Evolutionary conservation across 2,329 filamentous ascomycete species (phyloP).

Genomic region (Monosporascus sp.): DNA sequence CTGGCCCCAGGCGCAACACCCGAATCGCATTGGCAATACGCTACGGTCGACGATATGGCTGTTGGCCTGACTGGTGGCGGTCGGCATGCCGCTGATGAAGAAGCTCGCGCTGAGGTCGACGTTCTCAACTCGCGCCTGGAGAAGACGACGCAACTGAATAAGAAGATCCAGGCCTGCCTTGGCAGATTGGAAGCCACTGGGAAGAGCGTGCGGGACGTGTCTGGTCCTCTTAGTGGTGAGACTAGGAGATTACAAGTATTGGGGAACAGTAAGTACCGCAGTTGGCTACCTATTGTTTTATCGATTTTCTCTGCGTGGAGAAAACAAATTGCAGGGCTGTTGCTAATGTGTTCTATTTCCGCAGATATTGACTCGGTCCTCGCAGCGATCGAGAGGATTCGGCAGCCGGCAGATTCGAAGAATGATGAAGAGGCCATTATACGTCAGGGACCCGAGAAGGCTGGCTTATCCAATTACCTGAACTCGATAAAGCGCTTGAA

Average conservation of each 20-base stretch:
- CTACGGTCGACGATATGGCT: slow-evolving; percentile 37
- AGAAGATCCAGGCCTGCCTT: slow-evolving; percentile 89
- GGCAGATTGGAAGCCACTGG: slow-evolving; percentile 80
- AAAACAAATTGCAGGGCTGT: neutral
- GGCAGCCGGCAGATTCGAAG: slow-evolving; percentile 88
- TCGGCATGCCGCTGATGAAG: slow-evolving; percentile 56
- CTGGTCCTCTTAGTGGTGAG: slow-evolving; percentile 87
- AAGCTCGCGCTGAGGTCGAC: slow-evolving; percentile 65
- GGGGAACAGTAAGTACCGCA: slow-evolving; percentile 59
- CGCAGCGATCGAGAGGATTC: slow-evolving; percentile 79
- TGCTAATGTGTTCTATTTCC: slow-evolving; percentile 14
- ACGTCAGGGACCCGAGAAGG: slow-evolving; percentile 76
- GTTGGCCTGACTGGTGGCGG: slow-evolving; percentile 39
- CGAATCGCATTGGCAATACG: neutral
- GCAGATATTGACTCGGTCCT: slow-evolving; percentile 81
- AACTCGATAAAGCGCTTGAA: slow-evolving; percentile 85
- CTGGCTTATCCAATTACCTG: slow-evolving; percentile 79
- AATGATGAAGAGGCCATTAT: slow-evolving; percentile 90
- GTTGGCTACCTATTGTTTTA: neutral
- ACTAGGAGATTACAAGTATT: slow-evolving; percentile 86
- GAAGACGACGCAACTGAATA: slow-evolving; percentile 88
- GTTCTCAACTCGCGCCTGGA: slow-evolving; percentile 71
- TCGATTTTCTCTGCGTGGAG: neutral
- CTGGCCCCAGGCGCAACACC: neutral
- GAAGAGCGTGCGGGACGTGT: slow-evolving; percentile 85